Conservation (phyloP, 208 protist species). For the Leishmania turanica region DNA sequence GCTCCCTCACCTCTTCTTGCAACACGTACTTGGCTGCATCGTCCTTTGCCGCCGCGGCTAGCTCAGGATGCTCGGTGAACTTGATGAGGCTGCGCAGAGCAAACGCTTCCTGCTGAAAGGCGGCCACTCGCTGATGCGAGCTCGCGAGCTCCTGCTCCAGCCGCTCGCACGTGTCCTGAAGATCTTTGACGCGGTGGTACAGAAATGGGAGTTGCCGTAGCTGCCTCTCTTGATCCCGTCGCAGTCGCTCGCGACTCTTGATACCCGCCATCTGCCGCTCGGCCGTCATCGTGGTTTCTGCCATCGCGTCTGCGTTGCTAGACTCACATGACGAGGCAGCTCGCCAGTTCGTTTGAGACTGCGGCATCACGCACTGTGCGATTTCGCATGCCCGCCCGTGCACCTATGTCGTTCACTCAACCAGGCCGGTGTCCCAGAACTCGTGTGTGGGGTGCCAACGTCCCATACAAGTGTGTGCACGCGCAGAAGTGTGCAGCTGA, state of each 20-base stretch:
- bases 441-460: neutral
- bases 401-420: neutral
- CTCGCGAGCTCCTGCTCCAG: constrained; percentile 43
- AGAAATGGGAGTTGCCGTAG: constrained; percentile 39
- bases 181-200: constrained; percentile 25
- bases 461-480: neutral
- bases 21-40: constrained; percentile 29
- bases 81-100: constrained; percentile 49
- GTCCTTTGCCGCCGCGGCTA: constrained; percentile 27
- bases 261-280: neutral
- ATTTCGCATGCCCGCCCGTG: neutral
- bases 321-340: constrained; percentile 1
- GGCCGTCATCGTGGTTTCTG: neutral
- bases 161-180: constrained; percentile 27
- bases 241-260: constrained; percentile 12
- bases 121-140: constrained; percentile 31
- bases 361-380: neutral
- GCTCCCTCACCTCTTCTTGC: constrained; percentile 36
- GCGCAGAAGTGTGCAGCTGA: neutral
- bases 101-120: constrained; percentile 46
- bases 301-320: neutral
- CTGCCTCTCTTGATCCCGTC: constrained; percentile 30
- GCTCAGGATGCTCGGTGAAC: constrained; percentile 40
- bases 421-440: neutral
- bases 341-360: neutral